Conservation (phyloP, 441 rosid genomes). For the Pelargonium cotyledonis region DNA sequence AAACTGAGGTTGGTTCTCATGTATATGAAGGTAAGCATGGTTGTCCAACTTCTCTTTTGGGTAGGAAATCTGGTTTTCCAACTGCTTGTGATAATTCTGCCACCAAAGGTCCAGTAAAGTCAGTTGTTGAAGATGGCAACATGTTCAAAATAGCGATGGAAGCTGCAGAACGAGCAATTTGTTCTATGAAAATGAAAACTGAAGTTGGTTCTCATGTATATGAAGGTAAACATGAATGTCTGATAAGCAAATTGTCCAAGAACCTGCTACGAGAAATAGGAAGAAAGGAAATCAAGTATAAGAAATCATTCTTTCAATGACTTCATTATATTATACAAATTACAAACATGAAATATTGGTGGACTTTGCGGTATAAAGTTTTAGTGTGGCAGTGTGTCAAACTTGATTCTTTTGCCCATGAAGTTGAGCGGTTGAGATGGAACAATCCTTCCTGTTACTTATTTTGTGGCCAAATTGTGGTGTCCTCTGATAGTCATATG, state of each 20-base stretch:
- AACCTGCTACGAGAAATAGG: background rate
- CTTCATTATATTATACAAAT: background rate
- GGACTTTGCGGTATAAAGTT: too few relatives aligned
- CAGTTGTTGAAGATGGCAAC: background rate
- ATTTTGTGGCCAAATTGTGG: background rate
- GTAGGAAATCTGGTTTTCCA: background rate
- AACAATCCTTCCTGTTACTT: background rate
- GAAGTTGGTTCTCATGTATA: background rate
- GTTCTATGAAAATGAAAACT: background rate
- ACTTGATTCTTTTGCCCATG: background rate
- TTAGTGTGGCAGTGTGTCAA: background rate
- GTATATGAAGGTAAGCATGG: background rate
- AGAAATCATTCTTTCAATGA: background rate
- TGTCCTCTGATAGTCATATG: background rate
- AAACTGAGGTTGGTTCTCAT: background rate
- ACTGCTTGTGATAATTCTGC: background rate
- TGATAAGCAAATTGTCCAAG: background rate
- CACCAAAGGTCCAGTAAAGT: background rate
- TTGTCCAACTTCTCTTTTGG: background rate
- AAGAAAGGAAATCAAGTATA: background rate
- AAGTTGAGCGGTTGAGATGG: conserved; percentile 6
- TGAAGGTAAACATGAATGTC: background rate
- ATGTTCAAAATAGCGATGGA: background rate
- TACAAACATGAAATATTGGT: background rate
- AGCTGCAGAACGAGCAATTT: background rate